Base-by-base conservation (phyloP, 805 yeast species). In the Hanseniaspora hatyaiensis region DNA sequence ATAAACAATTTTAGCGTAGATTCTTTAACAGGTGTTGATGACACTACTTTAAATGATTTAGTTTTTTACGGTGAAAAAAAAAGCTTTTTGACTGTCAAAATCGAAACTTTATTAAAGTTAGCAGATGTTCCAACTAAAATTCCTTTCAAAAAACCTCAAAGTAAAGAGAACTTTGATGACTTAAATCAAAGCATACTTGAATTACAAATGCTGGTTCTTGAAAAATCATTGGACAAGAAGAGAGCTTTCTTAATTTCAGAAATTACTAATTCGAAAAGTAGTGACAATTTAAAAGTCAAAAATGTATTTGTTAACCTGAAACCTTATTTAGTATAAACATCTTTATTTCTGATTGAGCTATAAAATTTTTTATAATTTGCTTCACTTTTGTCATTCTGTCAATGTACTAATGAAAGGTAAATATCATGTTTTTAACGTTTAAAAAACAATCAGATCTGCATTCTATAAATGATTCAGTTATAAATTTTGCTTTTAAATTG, bases 171-270 rank as follows among this genome's bases (percentile, higher is more conserved):
- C 4, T 13, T n/a, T 36, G 39, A 36, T 36, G 3, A n/a, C n/a
- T n/a, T n/a, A n/a, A n/a, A n/a, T n/a, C n/a, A 2, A 51, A 52
- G 3, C 46, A 50, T 24, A 54, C 55, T 6, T 53, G 45, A 5
- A 55, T 54, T 12, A 52, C 53, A 34, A 40, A 40, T 6, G 58
- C 56, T 39, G 59, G 60, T 4, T 51, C 54, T 32, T 52, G 53
- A 42, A 52, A 50, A 34, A 30, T 9, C 41, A 6, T 4, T 18
- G 19, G 36, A 34, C 29, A 40, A 20, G 24, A 32, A 34, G 33
- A 34, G 12, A 18, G 39, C 18, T 9, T 41, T 26, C 49, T 56
- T 22, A 1, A 36, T 54, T 1, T 28, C 31, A 15, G 22, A 31
- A 6, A 9, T 42, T 13, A 36, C 32, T 8, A 24, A 13, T 15